Evolutionary conservation across 2,329 filamentous ascomycete genomes (phyloP), one percentile per base, ranked within the genome.

Genomic region (Phyllosticta capitalensis): DNA sequence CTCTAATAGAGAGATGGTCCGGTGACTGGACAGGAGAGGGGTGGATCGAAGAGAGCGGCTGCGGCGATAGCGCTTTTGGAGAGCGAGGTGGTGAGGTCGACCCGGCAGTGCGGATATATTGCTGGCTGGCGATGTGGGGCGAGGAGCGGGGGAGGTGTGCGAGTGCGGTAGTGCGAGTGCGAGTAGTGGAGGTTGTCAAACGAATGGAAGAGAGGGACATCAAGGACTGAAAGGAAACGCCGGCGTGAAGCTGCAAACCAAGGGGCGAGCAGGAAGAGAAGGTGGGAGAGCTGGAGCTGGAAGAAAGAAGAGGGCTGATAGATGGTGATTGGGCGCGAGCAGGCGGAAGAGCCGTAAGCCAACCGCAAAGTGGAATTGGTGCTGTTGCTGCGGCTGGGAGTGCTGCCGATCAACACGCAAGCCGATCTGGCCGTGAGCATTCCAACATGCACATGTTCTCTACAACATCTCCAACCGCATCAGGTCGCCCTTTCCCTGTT

Each of bases 61-160:
- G 57, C 57, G 54, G 57, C 45, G 57, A 55, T 55, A 21, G 57
- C 53, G 57, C 51, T 26, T 30, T 38, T 38, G 30, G 10, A 38
- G 10, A 14, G n/a, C n/a, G n/a, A n/a, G n/a, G 30, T 38, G 30
- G 30, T 38, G 30, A 38, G 30, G 52, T 49, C 52, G 51, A 54
- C 17, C 20, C 51, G 51, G 50, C 10, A 38, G 10, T 12, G 30
- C 24, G 38, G 19, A 20, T 51, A 22, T 20, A 20, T 9, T 51
- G 49, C 49, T 51, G 49, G 19, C 55, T 51, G 56, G 56, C 49
- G 49, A 50, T 54, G 56, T 33, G 53, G 19, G 53, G 53, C 30
- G 30, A 38, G 30, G 30, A 38, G 26, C n/a, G n/a, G 26, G 24
- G 19, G 53, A 33, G 28, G 53, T 20, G 26, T 14, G 54, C 21